Evolutionary conservation across 108 stramenopile species (phyloP), one percentile per base, ranked within the genome.

Genomic region (Skeletonema tropicum): DNA sequence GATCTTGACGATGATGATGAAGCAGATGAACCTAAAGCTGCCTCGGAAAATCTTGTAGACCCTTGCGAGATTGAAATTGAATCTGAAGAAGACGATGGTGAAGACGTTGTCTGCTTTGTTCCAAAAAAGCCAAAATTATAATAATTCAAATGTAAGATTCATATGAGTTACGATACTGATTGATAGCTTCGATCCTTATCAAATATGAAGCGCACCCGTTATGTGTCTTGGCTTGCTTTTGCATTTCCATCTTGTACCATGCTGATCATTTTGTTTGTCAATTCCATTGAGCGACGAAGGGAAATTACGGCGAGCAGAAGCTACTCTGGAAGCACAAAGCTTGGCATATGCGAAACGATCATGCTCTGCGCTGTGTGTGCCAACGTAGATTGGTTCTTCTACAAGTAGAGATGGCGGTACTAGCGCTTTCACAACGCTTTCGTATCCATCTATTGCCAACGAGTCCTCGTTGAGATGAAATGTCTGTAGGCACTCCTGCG

Each of bases 401-500:
- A 64, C 25, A 26, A 68, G 71, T 70, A 68, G 57, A 33, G 42
- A n/a, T 4, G 66, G 17, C 31, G 71, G 78, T 57, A 78, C 10
- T 32, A 78, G 48, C 48, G 70, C 59, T 31, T 58, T 19, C 5
- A 64, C 49, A n/a, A 76, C 75, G 64, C 11, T 29, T 70, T 49
- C 25, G 45, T 60, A n/a, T 46, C 64, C 39, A 59, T 42, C 39
- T 1, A 12, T 12, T 48, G 7, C 60, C 48, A 19, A 23, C 30
- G 3, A 14, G 29, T 21, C 29, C 31, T 64, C 57, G 29, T 26
- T 49, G 17, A 6, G 31, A 59, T 49, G n/a, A 60, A 71, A 77
- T 19, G 64, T 62, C 33, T 58, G 26, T 5, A 88, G 55, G 10
- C 76, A 85, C 19, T 87, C 39, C 19, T 60, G 42, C 10, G 90